Base-by-base conservation (phyloP, 176 grass and related monocot genomes). In the Stipa capillata region DNA sequence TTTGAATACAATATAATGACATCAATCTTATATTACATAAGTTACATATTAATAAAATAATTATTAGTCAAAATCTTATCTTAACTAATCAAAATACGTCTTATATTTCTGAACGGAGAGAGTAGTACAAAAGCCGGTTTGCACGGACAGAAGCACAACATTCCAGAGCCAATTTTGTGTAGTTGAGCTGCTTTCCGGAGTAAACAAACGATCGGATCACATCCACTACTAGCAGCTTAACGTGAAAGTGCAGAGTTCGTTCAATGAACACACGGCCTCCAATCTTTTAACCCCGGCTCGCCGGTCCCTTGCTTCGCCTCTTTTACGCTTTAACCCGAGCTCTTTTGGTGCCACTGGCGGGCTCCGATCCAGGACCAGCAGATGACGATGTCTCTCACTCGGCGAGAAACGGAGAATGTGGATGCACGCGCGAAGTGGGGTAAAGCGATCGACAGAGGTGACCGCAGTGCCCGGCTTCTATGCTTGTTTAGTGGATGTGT, bases 181-280 rank as follows among this genome's bases (percentile, higher is more conserved):
- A 72, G 54, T 53, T 39, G 53, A 62, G 18, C 9, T 43, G 20
- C 72, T 77, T 86, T 74, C 27, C 35, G 18, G 12, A 44, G 11
- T 62, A 43, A 70, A 50, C 70, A 81, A 85, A 77, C 36, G 10
- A 36, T 42, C 4, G 2, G 77, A 86, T 81, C 20, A 67, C 69
- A 5, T 81, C 67, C 40, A 68, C 39, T 39, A 41, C 21, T 31
- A 40, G 29, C 49, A 14, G n/a, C n/a, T n/a, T n/a, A n/a, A n/a
- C n/a, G n/a, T n/a, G n/a, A n/a, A 47, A 86, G 77, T 86, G 68
- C 77, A 86, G 69, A 45, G 28, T 6, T 74, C 68, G 47, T 58
- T 86, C 76, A 2, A 25, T n/a, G 53, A 10, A 58, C 16, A 35
- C 6, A 14, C 4, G 10, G 29, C 25, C 27, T 57, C 47, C 25